phyloP scores from a whole-genome alignment of 352 stramenopile species.

The Phytophthora foliorum region DNA sequence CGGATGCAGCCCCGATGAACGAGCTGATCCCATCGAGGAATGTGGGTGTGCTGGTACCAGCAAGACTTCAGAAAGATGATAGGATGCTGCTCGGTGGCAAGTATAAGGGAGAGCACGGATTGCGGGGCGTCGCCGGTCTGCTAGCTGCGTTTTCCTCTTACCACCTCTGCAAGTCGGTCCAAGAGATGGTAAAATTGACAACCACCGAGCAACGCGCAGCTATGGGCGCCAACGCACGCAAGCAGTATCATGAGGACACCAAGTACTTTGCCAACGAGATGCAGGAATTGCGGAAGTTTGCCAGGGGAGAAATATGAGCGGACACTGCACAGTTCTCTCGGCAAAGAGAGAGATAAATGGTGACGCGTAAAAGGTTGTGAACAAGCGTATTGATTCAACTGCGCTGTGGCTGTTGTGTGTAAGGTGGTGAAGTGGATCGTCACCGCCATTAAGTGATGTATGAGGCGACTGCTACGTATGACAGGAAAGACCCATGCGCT shows the following conservation, averaged over 20 bases:
- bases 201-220: conserved; percentile 34
- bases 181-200: conserved; percentile 40
- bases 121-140: conserved; percentile 44
- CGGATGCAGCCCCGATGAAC: conserved; percentile 67
- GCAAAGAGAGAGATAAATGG: conserved; percentile 3
- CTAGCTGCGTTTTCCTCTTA: conserved; percentile 37
- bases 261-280: conserved; percentile 62
- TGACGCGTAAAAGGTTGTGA: neutral
- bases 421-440: conserved; percentile 1
- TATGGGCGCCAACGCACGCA: conserved; percentile 41
- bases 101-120: conserved; percentile 32
- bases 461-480: neutral
- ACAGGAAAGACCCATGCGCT: too few relatives aligned
- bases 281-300: conserved; percentile 44
- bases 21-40: conserved; percentile 53
- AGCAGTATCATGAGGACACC: conserved; percentile 63
- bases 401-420: neutral
- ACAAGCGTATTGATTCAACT: neutral
- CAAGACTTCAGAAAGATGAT: conserved; percentile 7
- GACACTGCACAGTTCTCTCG: neutral
- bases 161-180: conserved; percentile 51
- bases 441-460: neutral
- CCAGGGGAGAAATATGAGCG: conserved; percentile 11
- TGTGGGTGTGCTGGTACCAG: conserved; percentile 41
- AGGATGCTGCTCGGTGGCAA: conserved; percentile 52